Percentiles rank a stretch among this genome's conserved stretches.
These are phyloP conservation scores for Fusarium marasasianum DNA, from an alignment of 2,329 filamentous ascomycete species.

Conservation along the genomic window DNA sequence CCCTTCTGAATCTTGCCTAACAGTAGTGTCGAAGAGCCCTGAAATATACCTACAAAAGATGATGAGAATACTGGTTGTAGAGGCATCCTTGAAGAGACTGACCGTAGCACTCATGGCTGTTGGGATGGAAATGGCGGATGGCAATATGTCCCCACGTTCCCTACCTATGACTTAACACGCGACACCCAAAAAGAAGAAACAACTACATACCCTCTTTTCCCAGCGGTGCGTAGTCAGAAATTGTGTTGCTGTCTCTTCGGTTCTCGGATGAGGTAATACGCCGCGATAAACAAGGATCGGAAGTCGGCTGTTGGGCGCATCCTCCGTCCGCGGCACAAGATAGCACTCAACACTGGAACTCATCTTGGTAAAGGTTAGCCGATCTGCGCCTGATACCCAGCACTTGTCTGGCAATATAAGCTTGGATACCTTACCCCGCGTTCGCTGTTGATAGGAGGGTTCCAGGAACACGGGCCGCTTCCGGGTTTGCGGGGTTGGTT, in stretches of 20 bases:
- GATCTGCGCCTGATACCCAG: fast-evolving
- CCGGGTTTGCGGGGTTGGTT: background rate
- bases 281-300: background rate
- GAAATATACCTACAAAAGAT: background rate
- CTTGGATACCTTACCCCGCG: background rate
- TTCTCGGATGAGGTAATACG: background rate
- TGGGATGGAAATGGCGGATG: background rate
- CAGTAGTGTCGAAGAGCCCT: background rate
- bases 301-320: background rate
- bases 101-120: background rate
- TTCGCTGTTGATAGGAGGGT: background rate
- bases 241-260: background rate
- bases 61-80: background rate
- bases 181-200: fast-evolving
- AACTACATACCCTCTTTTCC: background rate
- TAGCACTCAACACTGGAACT: background rate
- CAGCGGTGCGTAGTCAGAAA: background rate
- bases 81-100: fast-evolving
- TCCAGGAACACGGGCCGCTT: background rate
- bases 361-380: background rate
- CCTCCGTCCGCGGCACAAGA: background rate
- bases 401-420: background rate
- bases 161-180: background rate
- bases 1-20: background rate
- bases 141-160: background rate